Base-by-base conservation (phyloP, 208 protist species). In the Acanthamoeba triangularis region DNA sequence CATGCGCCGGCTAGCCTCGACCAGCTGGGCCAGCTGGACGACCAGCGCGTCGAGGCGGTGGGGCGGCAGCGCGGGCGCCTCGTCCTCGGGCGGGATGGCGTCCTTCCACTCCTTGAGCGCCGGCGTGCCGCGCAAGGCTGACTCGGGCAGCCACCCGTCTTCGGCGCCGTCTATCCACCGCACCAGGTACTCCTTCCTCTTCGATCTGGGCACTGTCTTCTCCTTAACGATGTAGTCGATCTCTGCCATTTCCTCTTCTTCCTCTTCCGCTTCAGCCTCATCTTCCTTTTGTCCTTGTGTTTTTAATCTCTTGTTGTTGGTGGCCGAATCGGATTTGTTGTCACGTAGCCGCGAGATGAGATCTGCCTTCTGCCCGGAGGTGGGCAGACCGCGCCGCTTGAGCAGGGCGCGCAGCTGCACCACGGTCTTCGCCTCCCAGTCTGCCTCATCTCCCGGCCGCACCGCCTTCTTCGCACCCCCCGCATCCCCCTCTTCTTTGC, bases 181-280 rank as follows among this genome's bases (percentile, higher is more conserved):
- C 2, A 72, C 65, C 65, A 72, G 65, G 30, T 72, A 72, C 30
- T 72, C 65, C 65, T 72, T 72, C 65, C n/a, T 35, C 23, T 18
- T 28, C 61, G 16, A n/a, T 28, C 61, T 28, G 23, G 61, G 23
- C 23, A 18, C 61, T 67, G 23, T 67, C 61, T 5, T 67, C 65
- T 72, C 76, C 76, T 85, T 35, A 3, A 37, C 41, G 10, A 56
- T 54, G 41, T 85, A 44, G 33, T 49, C 76, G 2, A 56, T 54
- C 76, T 85, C 76, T 37, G 33, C 76, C 41, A 37, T 33, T 33
- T 85, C 76, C 3, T 85, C 76, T 6, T 85, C 76, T 11, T 85
- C 41, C 0, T 85, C 76, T 8, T 85, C 76, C 13, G 3, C 35
- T 85, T 85, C n/a, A 1, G 13, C 76, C 76, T 85, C 76, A 52